Evolutionary conservation across 352 stramenopile species (phyloP), one percentile per base, ranked within the genome.

Genomic region (Globisporangium echinulatum): DNA sequence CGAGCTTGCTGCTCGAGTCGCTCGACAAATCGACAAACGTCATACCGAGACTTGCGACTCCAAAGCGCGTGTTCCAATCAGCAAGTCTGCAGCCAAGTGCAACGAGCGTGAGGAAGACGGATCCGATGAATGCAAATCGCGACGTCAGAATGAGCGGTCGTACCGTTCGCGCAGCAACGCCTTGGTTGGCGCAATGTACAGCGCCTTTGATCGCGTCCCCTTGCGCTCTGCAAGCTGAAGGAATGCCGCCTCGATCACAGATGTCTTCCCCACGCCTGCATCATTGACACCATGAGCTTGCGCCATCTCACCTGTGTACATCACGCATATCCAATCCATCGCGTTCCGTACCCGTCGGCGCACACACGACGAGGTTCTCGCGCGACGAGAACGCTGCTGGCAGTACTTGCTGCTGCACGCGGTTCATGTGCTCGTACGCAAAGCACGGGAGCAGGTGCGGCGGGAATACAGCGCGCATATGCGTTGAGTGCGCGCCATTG

Each of bases 101-200:
- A 33, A 33, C 19, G 6, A 44, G 7, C 39, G 43, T 17, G 43
- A 33, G 25, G 25, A 33, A 33, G 25, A 33, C 25, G 25, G 25
- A 33, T 33, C 25, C 25, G 25, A 17, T 8, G 9, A 17, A 17
- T 17, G 43, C 5, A 17, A 48, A 7, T 3, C 56, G 11, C 42
- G 4, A 52, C 13, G 49, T 17, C 0, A 38, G 40, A 33, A 3
- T 33, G 25, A 3, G 25, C 25, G 3, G 25, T 33, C 25, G 2
- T 46, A 79, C 75, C 75, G 59, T 52, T 85, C 72, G 49, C 81
- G 71, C n/a, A 82, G 51, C 7, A 85, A 46, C 7, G 73, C 64
- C 42, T 79, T 82, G 17, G 70, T 64, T 10, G 75, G 75, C 17
- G 72, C 70, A 10, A 85, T 68, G 54, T 85, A 85, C 1, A 85